Conservation (phyloP, 495 filamentous ascomycete species). For the Aspergillus ellipticus region DNA sequence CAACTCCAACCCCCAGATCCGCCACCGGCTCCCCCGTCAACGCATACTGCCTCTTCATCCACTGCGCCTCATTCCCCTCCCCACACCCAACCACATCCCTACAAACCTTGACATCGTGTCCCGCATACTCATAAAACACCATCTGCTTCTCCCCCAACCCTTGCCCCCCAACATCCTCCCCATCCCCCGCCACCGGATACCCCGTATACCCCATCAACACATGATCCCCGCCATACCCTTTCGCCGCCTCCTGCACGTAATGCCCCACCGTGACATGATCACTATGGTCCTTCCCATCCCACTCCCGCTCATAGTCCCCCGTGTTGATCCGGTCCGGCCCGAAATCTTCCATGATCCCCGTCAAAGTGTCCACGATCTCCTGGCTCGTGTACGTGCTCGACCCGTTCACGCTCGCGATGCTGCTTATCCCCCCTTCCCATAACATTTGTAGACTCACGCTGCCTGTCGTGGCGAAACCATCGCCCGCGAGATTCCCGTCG, state of each 20-base stretch:
- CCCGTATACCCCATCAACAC: slow-evolving; percentile 5
- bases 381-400: slow-evolving; percentile 4
- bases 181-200: not conserved
- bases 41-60: slow-evolving; percentile 3
- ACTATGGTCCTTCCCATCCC: slow-evolving; percentile 10
- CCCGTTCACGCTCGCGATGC: not conserved
- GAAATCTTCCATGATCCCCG: slow-evolving; percentile 5
- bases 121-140: slow-evolving; percentile 3
- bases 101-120: not conserved
- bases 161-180: not conserved
- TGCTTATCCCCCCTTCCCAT: slow-evolving; percentile 2
- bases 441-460: slow-evolving; percentile 12
- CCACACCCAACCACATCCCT: not conserved
- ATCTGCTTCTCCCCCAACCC: slow-evolving; percentile 5
- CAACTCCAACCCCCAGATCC: not conserved
- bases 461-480: slow-evolving; percentile 9
- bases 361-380: slow-evolving; percentile 5
- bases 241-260: slow-evolving; percentile 1
- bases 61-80: not conserved
- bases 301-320: slow-evolving; percentile 9
- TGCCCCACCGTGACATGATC: slow-evolving; percentile 13
- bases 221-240: not conserved
- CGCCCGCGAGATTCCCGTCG: slow-evolving; percentile 11
- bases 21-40: not conserved
- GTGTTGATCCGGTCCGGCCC: slow-evolving; percentile 15